Evolutionary conservation across 2,329 filamentous ascomycete species (phyloP), one percentile per base, ranked within the genome.

Genomic region (Aureobasidium sp.): DNA sequence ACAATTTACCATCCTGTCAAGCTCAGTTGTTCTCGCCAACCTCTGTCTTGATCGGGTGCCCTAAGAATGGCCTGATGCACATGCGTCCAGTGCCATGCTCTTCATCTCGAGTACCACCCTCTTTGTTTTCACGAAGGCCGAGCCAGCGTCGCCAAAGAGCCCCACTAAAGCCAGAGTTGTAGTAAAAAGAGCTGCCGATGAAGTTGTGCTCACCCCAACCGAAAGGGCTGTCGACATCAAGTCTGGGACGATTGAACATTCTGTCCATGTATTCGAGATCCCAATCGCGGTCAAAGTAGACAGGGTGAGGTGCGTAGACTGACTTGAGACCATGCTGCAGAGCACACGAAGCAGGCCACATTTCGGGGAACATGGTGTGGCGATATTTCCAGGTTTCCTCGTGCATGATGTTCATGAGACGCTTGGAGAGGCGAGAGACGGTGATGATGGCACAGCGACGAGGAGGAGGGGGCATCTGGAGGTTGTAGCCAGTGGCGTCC

Each of bases 281-380:
- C 85, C 85, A 90, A 45, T 85, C 79, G 56, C 86, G 80, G 67
- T 91, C 86, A 62, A 89, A 87, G 67, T 83, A 90, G 41, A 90
- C 80, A 1, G 87, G 86, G 67, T 90, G 86, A 10, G 87, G 87
- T 10, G 82, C 85, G 62, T 84, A 88, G 3, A 89, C 84, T 4
- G 85, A 82, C 70, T 91, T 91, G 44, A 90, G 74, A 5, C 88
- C 86, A 64, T 93, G 86, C 57, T 89, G 79, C 16, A 91, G 75
- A 0, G 85, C 81, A 22, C 85, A 79, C 0, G 85, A 85, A 53
- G 85, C 83, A 0, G 86, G 81, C 56, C 83, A 86, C 86, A 91
- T 90, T 65, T 91, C 87, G 0, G 86, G 86, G 55, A 84, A 85
- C 61, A 90, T 82, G 63, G 72, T 71, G 63, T 89, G 85, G 62